phyloP scores from a whole-genome alignment of 2,329 filamentous ascomycete genomes.

The Mariannaea elegans region DNA sequence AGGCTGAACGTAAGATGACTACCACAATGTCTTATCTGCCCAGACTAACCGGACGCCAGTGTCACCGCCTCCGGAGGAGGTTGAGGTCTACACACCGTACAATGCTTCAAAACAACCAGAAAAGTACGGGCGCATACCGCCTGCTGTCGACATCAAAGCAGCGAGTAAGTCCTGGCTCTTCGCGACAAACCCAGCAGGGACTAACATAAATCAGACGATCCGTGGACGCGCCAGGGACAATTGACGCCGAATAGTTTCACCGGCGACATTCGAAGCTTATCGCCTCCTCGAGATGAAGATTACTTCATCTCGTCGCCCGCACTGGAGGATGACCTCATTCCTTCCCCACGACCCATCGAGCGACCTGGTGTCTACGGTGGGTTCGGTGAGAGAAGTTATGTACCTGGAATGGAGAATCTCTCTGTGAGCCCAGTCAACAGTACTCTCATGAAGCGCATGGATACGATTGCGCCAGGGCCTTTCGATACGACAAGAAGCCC shows the following conservation, averaged over 20 bases:
- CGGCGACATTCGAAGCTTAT: slow-evolving; percentile 67
- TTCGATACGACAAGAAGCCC: slow-evolving; percentile 62
- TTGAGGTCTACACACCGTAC: slow-evolving; percentile 42
- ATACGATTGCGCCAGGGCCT: slow-evolving; percentile 72
- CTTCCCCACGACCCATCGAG: slow-evolving; percentile 48
- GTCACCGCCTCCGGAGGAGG: slow-evolving; percentile 49
- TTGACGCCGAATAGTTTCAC: slow-evolving; percentile 71
- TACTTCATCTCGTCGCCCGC: slow-evolving; percentile 56
- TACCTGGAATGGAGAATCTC: slow-evolving; percentile 32
- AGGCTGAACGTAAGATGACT: slow-evolving; percentile 56
- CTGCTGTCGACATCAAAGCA: slow-evolving; percentile 60
- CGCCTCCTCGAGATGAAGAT: slow-evolving; percentile 63
- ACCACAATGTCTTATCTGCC: neutral
- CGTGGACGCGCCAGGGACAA: slow-evolving; percentile 64
- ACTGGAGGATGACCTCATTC: slow-evolving; percentile 50
- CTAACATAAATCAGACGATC: slow-evolving; percentile 57
- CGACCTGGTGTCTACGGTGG: slow-evolving; percentile 61
- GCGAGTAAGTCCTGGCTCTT: slow-evolving; percentile 55
- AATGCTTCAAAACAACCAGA: slow-evolving; percentile 39
- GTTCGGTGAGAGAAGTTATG: slow-evolving; percentile 49
- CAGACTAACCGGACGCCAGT: slow-evolving; percentile 38
- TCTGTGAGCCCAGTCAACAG: slow-evolving; percentile 30
- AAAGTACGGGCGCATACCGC: slow-evolving; percentile 54
- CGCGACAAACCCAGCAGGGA: neutral
- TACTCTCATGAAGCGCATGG: slow-evolving; percentile 67